Percentiles rank a stretch among this genome's conserved stretches.
Evolutionary conservation across 129 eudicot species (phyloP).

Genomic region (Logfia minima): DNA sequence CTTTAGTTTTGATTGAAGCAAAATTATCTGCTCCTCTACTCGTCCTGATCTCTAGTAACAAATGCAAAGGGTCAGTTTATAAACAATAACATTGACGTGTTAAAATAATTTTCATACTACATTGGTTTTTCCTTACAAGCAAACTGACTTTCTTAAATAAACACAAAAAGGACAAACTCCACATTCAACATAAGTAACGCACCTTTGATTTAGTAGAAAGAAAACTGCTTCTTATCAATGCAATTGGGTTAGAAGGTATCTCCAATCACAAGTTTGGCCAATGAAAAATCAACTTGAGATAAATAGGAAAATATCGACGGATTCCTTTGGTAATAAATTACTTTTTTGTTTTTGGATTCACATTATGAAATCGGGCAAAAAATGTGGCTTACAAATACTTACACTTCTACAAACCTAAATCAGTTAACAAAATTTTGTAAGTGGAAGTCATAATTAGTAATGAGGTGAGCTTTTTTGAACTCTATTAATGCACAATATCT

Average conservation of each 20-base stretch:
- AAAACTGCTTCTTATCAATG: slow-evolving; percentile 70
- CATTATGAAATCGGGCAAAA: background rate
- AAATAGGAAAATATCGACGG: background rate
- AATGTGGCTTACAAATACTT: slow-evolving; percentile 1
- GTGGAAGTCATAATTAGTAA: background rate
- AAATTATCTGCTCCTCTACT: slow-evolving; percentile 68
- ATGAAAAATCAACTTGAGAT: slow-evolving; percentile 8
- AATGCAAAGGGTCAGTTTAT: background rate
- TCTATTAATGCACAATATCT: slow-evolving; percentile 4
- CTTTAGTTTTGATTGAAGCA: slow-evolving; percentile 63
- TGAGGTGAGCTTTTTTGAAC: slow-evolving; percentile 14
- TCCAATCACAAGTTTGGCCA: slow-evolving; percentile 39
- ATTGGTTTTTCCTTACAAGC: background rate
- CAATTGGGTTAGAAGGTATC: slow-evolving; percentile 89
- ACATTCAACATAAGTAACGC: background rate
- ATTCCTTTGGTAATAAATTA: background rate
- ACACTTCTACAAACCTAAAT: slow-evolving; percentile 1
- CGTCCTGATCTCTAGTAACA: slow-evolving; percentile 72
- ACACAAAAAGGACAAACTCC: background rate
- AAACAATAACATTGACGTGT: background rate
- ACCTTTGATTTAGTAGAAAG: slow-evolving; percentile 90
- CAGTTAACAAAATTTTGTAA: slow-evolving; percentile 1
- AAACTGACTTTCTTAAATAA: background rate
- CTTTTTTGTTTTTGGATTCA: background rate
- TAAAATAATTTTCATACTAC: background rate